phyloP scores from a whole-genome alignment of 352 stramenopile genomes.

The Lagenidium giganteum region DNA sequence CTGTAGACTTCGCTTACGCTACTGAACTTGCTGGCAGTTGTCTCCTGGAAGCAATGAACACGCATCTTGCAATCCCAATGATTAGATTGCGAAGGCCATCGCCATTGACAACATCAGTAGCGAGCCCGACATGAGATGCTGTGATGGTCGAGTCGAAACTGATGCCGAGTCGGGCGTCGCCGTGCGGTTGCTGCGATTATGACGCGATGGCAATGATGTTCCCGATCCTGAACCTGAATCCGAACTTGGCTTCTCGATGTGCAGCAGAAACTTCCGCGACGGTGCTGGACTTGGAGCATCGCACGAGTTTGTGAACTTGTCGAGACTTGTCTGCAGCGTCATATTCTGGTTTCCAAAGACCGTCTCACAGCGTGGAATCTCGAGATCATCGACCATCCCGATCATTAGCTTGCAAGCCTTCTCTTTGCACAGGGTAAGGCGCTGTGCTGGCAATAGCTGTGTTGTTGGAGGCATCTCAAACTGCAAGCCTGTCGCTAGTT shows the following conservation, averaged over 20 bases:
- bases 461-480: constrained; percentile 32
- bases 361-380: constrained; percentile 43
- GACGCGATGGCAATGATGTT: no score
- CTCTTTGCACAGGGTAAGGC: constrained; percentile 32
- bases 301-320: constrained; percentile 37
- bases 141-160: no score
- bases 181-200: no score
- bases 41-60: no score
- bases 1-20: no score
- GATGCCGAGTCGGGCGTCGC: no score
- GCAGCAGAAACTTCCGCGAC: no score
- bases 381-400: constrained; percentile 44
- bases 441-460: constrained; percentile 23
- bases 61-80: no score
- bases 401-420: constrained; percentile 47
- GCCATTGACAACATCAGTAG: background rate
- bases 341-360: constrained; percentile 40
- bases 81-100: background rate
- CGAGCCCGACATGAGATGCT: no score
- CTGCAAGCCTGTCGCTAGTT: constrained; percentile 26
- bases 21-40: no score
- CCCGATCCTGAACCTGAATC: background rate
- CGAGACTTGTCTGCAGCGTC: constrained; percentile 41
- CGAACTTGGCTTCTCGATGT: constrained; percentile 29
- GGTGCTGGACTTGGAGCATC: constrained; percentile 27